A percentile compares a stretch with the other conserved stretches of the same genome.
Conservation (phyloP, 2,329 filamentous ascomycete species). For the Curvularia spicifera region DNA sequence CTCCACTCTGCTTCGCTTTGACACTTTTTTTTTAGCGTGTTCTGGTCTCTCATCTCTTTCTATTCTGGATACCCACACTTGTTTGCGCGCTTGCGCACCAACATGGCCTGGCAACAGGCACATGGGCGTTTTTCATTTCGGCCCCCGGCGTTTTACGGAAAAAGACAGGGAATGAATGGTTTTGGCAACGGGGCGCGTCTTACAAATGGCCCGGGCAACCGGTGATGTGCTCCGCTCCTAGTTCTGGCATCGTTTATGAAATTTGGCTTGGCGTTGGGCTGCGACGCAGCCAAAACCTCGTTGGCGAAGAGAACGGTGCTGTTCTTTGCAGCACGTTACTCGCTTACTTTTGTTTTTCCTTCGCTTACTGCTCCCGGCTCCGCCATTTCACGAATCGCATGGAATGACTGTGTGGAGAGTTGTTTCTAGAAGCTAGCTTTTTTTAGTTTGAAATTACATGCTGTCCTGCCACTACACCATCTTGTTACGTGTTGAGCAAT, state of each 20-base stretch:
- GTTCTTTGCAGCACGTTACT: not conserved
- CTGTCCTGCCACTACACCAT: not conserved
- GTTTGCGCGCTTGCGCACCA: slow-evolving; percentile 19
- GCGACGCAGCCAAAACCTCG: slow-evolving; percentile 10
- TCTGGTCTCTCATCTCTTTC: slow-evolving; percentile 17
- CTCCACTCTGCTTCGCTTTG: slow-evolving; percentile 18
- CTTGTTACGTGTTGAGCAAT: slow-evolving; percentile 1
- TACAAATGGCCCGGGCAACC: slow-evolving; percentile 10
- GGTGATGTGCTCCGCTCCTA: slow-evolving; percentile 9
- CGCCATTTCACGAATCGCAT: slow-evolving; percentile 6
- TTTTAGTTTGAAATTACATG: slow-evolving; percentile 5
- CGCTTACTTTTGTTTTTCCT: slow-evolving; percentile 8
- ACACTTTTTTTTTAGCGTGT: slow-evolving; percentile 1
- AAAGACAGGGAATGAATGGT: slow-evolving; percentile 19
- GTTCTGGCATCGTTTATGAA: slow-evolving; percentile 3
- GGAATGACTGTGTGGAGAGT: slow-evolving; percentile 9
- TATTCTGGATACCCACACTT: slow-evolving; percentile 35
- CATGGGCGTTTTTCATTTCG: slow-evolving; percentile 24
- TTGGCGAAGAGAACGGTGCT: slow-evolving; percentile 5
- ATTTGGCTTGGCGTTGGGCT: slow-evolving; percentile 18
- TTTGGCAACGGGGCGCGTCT: not conserved
- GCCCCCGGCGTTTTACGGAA: slow-evolving; percentile 24
- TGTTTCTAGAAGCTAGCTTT: slow-evolving; percentile 17
- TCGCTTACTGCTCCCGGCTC: slow-evolving; percentile 14
- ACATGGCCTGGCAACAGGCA: slow-evolving; percentile 12